phyloP scores from a whole-genome alignment of 768 basidiomycete genomes.

The Phanerodontia chrysosporium region DNA sequence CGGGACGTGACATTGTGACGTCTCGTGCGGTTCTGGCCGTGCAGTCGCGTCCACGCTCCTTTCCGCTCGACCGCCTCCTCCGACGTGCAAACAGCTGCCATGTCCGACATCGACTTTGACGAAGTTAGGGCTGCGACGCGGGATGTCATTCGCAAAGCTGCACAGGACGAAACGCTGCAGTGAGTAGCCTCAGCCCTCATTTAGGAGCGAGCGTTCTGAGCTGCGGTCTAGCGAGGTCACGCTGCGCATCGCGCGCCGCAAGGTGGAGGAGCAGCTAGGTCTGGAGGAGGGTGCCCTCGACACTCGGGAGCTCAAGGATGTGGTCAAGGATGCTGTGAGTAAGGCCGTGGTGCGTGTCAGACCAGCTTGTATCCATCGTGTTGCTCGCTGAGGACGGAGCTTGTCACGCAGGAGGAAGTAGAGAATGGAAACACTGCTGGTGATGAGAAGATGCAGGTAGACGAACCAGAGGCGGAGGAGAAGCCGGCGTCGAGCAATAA shows the following conservation, averaged over 20 bases:
- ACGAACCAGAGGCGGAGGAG: not conserved
- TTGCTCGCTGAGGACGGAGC: not conserved
- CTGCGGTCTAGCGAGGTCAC: not conserved
- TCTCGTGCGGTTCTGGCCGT: not conserved
- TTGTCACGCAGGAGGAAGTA: not conserved
- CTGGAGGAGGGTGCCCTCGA: constrained; percentile 44
- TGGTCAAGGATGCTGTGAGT: constrained; percentile 41
- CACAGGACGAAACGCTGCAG: constrained; percentile 28
- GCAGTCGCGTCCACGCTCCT: not conserved
- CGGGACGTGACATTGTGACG: not conserved
- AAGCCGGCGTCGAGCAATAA: not conserved
- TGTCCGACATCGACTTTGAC: constrained; percentile 19
- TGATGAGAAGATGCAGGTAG: not conserved
- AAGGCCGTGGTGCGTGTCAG: constrained; percentile 31
- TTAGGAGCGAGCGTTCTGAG: not conserved
- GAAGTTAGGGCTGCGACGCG: constrained; percentile 31
- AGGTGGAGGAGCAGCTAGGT: constrained; percentile 43
- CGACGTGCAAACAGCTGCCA: not conserved
- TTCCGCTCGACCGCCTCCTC: not conserved
- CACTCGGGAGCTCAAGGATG: constrained; percentile 38
- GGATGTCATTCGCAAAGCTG: constrained; percentile 25
- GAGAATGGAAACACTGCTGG: not conserved
- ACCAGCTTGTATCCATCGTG: constrained; percentile 5
- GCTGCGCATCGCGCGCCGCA: constrained; percentile 36
- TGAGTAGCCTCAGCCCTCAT: constrained; percentile 11